Conservation (phyloP, 306 rosid species). For the Cucurbita maxima region DNA sequence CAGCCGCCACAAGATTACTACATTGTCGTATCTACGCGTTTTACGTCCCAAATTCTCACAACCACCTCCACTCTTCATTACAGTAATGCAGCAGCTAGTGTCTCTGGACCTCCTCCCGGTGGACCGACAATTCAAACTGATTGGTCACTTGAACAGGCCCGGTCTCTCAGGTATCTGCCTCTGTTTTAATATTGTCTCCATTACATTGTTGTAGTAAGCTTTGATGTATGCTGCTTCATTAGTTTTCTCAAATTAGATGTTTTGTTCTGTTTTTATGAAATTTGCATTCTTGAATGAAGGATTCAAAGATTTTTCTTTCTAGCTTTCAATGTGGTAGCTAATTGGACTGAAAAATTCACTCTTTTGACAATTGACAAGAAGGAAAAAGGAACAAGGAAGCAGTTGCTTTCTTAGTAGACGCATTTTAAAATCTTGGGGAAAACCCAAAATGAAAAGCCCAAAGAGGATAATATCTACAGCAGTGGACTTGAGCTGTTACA, state of each 20-base stretch:
- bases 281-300: not conserved
- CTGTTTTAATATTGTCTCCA: not conserved
- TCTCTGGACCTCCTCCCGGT: slow-evolving; percentile 48
- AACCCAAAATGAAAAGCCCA: too few relatives aligned
- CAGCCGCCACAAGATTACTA: slow-evolving; percentile 57
- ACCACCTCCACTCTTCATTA: slow-evolving; percentile 55
- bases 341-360: not conserved
- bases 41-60: slow-evolving; percentile 43
- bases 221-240: not conserved
- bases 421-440: too few relatives aligned
- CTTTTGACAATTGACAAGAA: not conserved
- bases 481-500: too few relatives aligned
- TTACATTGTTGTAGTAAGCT: not conserved
- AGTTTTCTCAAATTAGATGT: not conserved
- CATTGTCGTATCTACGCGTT: slow-evolving; percentile 57
- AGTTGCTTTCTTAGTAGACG: too few relatives aligned
- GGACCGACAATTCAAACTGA: slow-evolving; percentile 58
- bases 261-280: not conserved
- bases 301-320: not conserved
- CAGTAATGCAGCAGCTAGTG: slow-evolving; percentile 42
- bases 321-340: not conserved
- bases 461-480: too few relatives aligned
- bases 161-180: slow-evolving; percentile 47
- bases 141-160: slow-evolving; percentile 77
- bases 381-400: not conserved